These are phyloP conservation scores for Acaromyces ingoldii DNA, from an alignment of 1,284 basidiomycete species.

Conservation along the genomic window DNA sequence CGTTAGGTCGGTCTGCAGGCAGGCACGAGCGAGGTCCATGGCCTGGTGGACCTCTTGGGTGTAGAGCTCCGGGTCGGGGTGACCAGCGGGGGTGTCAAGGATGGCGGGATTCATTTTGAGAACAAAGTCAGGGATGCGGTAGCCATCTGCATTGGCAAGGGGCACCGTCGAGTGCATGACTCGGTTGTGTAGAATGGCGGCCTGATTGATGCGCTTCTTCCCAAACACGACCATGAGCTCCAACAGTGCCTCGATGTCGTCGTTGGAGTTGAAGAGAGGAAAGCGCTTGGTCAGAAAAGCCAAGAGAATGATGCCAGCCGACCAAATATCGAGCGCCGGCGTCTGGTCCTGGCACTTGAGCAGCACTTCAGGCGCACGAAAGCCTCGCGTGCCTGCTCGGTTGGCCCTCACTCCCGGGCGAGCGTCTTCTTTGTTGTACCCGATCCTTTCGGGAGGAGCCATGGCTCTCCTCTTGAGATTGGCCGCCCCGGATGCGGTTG, in stretches of 20 bases:
- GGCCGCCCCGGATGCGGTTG: background rate
- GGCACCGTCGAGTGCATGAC: constrained; percentile 40
- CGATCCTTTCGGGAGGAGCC: constrained; percentile 44
- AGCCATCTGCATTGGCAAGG: constrained; percentile 18
- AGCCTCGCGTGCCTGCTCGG: constrained; percentile 91
- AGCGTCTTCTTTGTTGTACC: constrained; percentile 42
- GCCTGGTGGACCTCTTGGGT: constrained; percentile 33
- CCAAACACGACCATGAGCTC: constrained; percentile 89
- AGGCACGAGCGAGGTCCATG: constrained; percentile 38
- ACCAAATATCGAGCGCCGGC: constrained; percentile 92
- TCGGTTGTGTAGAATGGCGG: constrained; percentile 74
- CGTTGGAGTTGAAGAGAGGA: constrained; percentile 87
- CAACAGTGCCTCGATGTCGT: constrained; percentile 91
- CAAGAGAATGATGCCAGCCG: constrained; percentile 83
- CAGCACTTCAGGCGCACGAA: constrained; percentile 92
- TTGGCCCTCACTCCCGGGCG: constrained; percentile 82
- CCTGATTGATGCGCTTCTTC: constrained; percentile 72
- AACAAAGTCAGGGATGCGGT: constrained; percentile 40
- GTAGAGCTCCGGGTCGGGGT: constrained; percentile 38
- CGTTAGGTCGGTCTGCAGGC: constrained; percentile 44
- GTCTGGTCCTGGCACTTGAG: constrained; percentile 92
- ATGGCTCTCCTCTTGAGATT: constrained; percentile 16
- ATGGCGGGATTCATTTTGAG: constrained; percentile 37
- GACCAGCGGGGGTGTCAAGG: constrained; percentile 19
- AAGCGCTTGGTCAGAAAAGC: constrained; percentile 91